Percentiles rank a stretch among this genome's conserved stretches.
Evolutionary conservation across 2,329 filamentous ascomycete genomes (phyloP).

Genomic region (Torrubiella hemipterigena): DNA sequence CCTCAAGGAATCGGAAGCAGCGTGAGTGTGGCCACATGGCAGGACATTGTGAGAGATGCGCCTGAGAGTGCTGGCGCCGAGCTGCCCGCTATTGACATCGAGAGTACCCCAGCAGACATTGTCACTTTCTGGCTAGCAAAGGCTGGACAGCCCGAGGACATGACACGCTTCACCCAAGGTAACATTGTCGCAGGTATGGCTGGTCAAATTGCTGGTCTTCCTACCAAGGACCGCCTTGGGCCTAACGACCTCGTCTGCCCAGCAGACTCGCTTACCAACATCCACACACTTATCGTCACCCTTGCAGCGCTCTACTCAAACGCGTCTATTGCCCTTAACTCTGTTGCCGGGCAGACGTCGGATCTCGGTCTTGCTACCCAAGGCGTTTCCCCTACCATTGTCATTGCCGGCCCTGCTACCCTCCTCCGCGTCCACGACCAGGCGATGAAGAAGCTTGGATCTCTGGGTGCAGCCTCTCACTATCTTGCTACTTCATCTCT

Average conservation of each 20-base stretch:
- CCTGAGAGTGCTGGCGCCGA: conserved; percentile 45
- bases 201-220: conserved; percentile 64
- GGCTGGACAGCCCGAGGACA: conserved; percentile 44
- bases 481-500: conserved; percentile 60
- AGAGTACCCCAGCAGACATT: conserved; percentile 39
- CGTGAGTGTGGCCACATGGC: conserved; percentile 83
- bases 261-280: conserved; percentile 67
- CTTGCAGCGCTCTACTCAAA: conserved; percentile 77
- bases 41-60: conserved; percentile 69
- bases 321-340: conserved; percentile 77
- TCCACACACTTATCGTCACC: conserved; percentile 68
- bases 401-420: conserved; percentile 66
- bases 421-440: conserved; percentile 56
- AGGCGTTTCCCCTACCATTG: conserved; percentile 67
- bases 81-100: conserved; percentile 51
- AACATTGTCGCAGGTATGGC: conserved; percentile 86
- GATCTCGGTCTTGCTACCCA: conserved; percentile 63
- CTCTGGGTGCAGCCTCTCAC: conserved; percentile 57
- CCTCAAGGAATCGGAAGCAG: conserved; percentile 64
- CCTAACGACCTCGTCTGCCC: conserved; percentile 74
- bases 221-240: conserved; percentile 60
- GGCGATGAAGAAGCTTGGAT: conserved; percentile 45
- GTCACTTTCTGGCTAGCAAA: conserved; percentile 56
- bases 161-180: conserved; percentile 69
- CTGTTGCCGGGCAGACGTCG: conserved; percentile 62